Conservation (phyloP, 208 protist species). For the Naegleria gruberi region DNA sequence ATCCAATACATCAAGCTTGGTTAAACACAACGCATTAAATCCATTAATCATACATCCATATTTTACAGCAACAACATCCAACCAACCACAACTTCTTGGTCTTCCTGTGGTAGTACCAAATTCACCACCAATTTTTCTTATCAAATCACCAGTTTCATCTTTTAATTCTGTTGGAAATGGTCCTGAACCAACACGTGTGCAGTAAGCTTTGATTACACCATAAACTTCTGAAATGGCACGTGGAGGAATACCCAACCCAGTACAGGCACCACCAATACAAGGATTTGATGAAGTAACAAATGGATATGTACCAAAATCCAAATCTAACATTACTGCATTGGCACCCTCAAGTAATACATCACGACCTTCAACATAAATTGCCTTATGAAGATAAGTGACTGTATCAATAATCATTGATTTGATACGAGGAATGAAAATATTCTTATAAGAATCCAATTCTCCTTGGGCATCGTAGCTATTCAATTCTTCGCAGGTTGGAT, state of each 20-base stretch:
- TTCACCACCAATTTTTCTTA: slow-evolving; percentile 48
- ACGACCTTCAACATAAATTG: slow-evolving; percentile 36
- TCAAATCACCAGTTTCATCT: slow-evolving; percentile 27
- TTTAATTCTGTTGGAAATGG: slow-evolving; percentile 15
- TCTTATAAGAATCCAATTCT: slow-evolving; percentile 43
- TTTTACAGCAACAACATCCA: slow-evolving; percentile 40
- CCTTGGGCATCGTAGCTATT: slow-evolving; percentile 37
- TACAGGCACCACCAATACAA: slow-evolving; percentile 43
- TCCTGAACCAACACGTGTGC: slow-evolving; percentile 51
- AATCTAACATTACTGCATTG: slow-evolving; percentile 60
- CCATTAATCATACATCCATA: slow-evolving; percentile 43
- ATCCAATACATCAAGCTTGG: slow-evolving; percentile 53
- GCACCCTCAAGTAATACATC: slow-evolving; percentile 48
- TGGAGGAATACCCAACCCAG: slow-evolving; percentile 48
- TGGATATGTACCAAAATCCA: slow-evolving; percentile 69
- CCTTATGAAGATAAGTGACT: slow-evolving; percentile 42
- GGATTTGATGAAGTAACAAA: slow-evolving; percentile 60
- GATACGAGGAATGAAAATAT: slow-evolving; percentile 27
- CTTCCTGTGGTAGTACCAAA: slow-evolving; percentile 62
- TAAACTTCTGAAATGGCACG: slow-evolving; percentile 41
- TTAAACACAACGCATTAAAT: slow-evolving; percentile 46
- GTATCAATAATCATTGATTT: slow-evolving; percentile 41
- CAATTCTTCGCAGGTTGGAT: slow-evolving; percentile 1
- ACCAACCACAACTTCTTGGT: slow-evolving; percentile 44
- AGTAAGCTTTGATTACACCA: slow-evolving; percentile 70